A percentile compares a stretch with the other conserved stretches of the same genome.
These are phyloP conservation scores for Neurospora sp. DNA, from an alignment of 2,329 filamentous ascomycete species.

Conservation along the genomic window DNA sequence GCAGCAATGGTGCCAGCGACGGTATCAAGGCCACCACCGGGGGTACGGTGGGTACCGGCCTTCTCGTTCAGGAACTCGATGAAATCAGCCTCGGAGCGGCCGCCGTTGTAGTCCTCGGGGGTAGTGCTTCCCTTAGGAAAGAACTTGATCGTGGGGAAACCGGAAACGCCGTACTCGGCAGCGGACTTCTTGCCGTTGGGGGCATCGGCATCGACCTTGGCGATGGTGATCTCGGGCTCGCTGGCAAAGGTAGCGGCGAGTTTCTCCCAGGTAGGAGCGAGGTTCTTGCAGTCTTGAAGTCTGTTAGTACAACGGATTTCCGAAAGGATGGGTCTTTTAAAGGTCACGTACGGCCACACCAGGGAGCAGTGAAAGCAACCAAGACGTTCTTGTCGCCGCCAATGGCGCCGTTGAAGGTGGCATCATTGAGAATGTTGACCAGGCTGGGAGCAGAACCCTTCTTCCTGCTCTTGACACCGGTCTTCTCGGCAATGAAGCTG, in stretches of 20 bases:
- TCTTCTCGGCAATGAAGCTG: conserved; percentile 78
- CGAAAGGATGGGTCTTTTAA: background rate
- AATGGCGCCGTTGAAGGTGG: conserved; percentile 65
- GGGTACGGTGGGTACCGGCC: conserved; percentile 73
- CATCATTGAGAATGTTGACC: conserved; percentile 72
- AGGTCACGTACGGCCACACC: conserved; percentile 86
- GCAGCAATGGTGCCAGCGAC: conserved; percentile 72
- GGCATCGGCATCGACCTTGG: conserved; percentile 91
- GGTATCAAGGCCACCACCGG: conserved; percentile 69
- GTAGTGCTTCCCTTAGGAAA: conserved; percentile 78
- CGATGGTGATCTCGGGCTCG: conserved; percentile 73
- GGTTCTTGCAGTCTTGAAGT: conserved; percentile 79
- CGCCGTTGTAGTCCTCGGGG: conserved; percentile 61
- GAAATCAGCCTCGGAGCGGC: conserved; percentile 66
- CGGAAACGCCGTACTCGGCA: conserved; percentile 64
- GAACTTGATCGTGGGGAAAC: conserved; percentile 97
- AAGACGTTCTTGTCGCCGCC: conserved; percentile 82
- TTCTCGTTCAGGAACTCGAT: conserved; percentile 79
- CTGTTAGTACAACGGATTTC: background rate
- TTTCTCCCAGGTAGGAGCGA: conserved; percentile 84
- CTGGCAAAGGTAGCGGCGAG: conserved; percentile 70
- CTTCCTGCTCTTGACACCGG: conserved; percentile 69
- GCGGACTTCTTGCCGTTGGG: conserved; percentile 74
- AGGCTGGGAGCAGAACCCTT: conserved; percentile 63
- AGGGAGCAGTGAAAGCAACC: conserved; percentile 94